Evolutionary conservation across 148 eudicot species (phyloP), one percentile per base, ranked within the genome.

Genomic region (Salicornia ramosissima): DNA sequence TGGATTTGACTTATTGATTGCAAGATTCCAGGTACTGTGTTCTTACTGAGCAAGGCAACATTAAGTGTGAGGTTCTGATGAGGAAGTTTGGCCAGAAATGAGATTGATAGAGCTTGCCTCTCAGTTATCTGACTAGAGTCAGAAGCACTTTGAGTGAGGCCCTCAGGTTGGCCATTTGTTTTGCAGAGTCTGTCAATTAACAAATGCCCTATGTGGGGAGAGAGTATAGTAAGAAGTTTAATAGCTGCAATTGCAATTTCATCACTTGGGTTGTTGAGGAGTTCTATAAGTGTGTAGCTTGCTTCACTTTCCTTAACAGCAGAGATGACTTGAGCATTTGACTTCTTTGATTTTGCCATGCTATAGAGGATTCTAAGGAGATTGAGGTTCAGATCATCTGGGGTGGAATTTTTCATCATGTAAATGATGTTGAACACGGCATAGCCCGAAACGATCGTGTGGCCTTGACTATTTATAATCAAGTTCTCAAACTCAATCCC

Each of bases 241-340:
- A 85, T 77, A 52, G 90, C 79, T 77, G 79, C 82, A 68, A 81
- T 67, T 34, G 76, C 87, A 16, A 91, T 80, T 75, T 91, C 87
- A 61, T 91, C 95, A 69, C 78, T 82, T 6, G 84, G 82, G 70
- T 74, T 70, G 75, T 85, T 81, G 71, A 91, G 80, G n/a, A 91
- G 81, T 56, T 86, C 91, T 62, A 86, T 74, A 28, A 91, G 75
- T 40, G 79, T 80, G 72, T 80, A 83, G 74, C 92, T 83, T 1
- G 92, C 91, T 67, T 88, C 97, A 14, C 83, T 82, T 77, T 88
- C 91, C 78, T 85, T 85, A 59, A 86, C 76, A 56, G 86, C 85
- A 2, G 90, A 80, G 45, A 82, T 79, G 61, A 91, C 73, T 25
- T 82, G 75, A 24, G 71, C 72, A 26, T 78, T 61, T 58, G 81